phyloP scores from a whole-genome alignment of 2,329 filamentous ascomycete species.

The Cladophialophora carrionii region DNA sequence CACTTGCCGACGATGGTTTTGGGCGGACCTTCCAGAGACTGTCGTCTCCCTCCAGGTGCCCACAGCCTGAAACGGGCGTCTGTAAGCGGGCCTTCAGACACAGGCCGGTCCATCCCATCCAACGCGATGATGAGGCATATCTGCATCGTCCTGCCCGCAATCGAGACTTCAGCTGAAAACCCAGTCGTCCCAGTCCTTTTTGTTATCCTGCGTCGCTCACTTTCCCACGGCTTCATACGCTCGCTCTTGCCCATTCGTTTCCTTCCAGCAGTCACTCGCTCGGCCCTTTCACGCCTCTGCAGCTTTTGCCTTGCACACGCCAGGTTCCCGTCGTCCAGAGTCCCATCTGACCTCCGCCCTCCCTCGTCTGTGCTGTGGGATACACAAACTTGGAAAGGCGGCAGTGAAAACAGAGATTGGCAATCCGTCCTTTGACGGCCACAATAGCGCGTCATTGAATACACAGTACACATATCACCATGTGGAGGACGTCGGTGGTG shows the following conservation, averaged over 20 bases:
- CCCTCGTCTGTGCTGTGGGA: not conserved
- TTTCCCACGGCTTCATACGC: constrained; percentile 20
- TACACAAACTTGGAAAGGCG: not conserved
- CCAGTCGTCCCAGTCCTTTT: constrained; percentile 17
- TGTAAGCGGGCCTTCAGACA: constrained; percentile 13
- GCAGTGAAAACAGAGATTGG: not conserved
- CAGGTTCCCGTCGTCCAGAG: not conserved
- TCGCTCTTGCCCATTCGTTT: constrained; percentile 19
- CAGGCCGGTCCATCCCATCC: not conserved
- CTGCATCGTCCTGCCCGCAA: constrained; percentile 14
- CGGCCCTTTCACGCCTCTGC: constrained; percentile 2
- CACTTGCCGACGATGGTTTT: constrained; percentile 7
- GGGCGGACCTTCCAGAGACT: not conserved
- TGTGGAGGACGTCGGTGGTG: constrained; percentile 29
- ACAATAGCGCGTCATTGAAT: not conserved
- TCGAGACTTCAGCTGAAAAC: constrained; percentile 30
- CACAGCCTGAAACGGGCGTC: constrained; percentile 30
- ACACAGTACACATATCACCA: constrained; percentile 16
- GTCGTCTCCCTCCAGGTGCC: constrained; percentile 14
- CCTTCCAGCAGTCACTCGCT: constrained; percentile 24
- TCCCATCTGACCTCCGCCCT: not conserved
- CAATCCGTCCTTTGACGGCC: constrained; percentile 13
- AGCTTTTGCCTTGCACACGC: constrained; percentile 1
- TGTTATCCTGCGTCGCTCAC: constrained; percentile 18
- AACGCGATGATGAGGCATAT: constrained; percentile 20